Evolutionary conservation across 2,329 filamentous ascomycete genomes (phyloP).

Genomic region (Xenosphaeropsis pyriputrescens): DNA sequence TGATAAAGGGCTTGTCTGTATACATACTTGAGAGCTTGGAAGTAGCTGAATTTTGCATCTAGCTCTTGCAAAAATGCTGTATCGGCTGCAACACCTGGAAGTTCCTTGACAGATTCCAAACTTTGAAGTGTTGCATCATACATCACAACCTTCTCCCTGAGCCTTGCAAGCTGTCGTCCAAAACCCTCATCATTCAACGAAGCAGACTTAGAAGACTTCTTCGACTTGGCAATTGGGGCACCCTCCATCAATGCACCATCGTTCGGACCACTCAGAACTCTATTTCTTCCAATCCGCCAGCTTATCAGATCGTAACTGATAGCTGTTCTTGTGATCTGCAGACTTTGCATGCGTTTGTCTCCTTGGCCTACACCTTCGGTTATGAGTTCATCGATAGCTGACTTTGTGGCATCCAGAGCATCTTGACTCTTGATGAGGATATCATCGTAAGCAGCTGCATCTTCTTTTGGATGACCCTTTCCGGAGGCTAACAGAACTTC

Average conservation of each 20-base stretch:
- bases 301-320: constrained; percentile 90
- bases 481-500: constrained; percentile 29
- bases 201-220: constrained; percentile 34
- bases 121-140: constrained; percentile 89
- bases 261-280: constrained; percentile 68
- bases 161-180: constrained; percentile 60
- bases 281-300: constrained; percentile 88
- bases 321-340: constrained; percentile 84
- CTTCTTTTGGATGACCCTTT: constrained; percentile 41
- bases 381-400: constrained; percentile 79
- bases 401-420: constrained; percentile 83
- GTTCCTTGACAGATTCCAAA: constrained; percentile 75
- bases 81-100: constrained; percentile 83
- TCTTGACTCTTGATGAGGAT: constrained; percentile 86
- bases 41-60: constrained; percentile 68
- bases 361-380: constrained; percentile 73
- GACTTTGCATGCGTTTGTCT: constrained; percentile 76
- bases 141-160: constrained; percentile 77
- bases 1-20: not conserved
- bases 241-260: constrained; percentile 55
- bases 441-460: constrained; percentile 79
- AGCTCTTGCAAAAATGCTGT: constrained; percentile 61
- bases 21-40: constrained; percentile 70
- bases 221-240: constrained; percentile 26
- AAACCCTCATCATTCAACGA: constrained; percentile 44